Evolutionary conservation across 2,329 filamentous ascomycete species (phyloP).

Genomic region (Pseudogymnoascus sp.): DNA sequence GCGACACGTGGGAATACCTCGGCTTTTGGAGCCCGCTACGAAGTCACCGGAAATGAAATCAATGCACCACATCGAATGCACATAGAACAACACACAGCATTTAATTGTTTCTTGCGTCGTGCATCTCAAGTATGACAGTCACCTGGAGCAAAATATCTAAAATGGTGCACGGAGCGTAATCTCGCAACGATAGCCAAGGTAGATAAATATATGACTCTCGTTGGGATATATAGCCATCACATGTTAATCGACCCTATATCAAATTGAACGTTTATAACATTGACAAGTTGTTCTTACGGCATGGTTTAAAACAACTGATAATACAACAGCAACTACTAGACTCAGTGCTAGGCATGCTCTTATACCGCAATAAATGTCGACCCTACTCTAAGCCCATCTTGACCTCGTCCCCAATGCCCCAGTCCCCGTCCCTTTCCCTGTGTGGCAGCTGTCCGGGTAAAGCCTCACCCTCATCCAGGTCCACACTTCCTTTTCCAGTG

Average conservation of each 20-base stretch:
- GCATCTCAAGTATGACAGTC: neutral
- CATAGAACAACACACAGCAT: neutral
- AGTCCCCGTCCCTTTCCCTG: slow-evolving; percentile 50
- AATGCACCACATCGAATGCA: neutral
- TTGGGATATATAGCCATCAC: neutral
- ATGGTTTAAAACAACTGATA: neutral
- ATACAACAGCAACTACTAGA: neutral
- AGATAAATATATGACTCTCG: neutral
- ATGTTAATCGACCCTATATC: neutral
- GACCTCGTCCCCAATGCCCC: slow-evolving; percentile 77
- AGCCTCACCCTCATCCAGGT: slow-evolving; percentile 32
- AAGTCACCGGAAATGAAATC: neutral
- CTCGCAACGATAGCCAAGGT: neutral
- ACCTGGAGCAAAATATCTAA: neutral
- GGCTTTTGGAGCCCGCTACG: slow-evolving; percentile 2
- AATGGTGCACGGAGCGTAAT: neutral
- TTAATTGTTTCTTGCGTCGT: neutral
- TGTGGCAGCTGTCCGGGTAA: slow-evolving; percentile 44
- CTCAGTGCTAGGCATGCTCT: slow-evolving; percentile 15
- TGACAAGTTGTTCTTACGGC: neutral
- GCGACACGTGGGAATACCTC: slow-evolving; percentile 6
- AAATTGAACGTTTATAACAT: neutral
- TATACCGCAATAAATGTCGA: neutral
- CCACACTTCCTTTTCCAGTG: slow-evolving; percentile 14
- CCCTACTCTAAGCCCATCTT: slow-evolving; percentile 68